Evolutionary conservation across 1,139 yeast species (phyloP), one percentile per base, ranked within the genome.

Genomic region (Arxiozyma heterogenica): DNA sequence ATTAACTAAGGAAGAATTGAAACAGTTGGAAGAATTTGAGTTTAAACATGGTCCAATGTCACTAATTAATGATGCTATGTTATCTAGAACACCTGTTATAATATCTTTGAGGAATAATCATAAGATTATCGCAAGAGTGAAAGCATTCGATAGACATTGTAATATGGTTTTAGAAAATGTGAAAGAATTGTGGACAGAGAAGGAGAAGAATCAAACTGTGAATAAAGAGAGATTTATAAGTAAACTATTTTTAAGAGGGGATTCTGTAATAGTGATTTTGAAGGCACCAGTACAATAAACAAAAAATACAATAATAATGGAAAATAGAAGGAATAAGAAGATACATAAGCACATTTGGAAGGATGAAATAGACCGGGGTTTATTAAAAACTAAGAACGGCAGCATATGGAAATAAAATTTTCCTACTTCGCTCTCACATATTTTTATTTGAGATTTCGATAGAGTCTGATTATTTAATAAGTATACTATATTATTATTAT

Each of bases 101-200:
- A 87, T 93, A 61, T 88, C 96, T 30, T 82, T 96, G 59, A 80
- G 99, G 64, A 93, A 93, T 69, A 91, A 91, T 70, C 96, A 90
- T 66, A 93, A 93, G 70, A 76, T 93, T 49, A 79, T 93, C 34
- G 97, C 93, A 1, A 82, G 87, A 61, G 94, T 93, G 51, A 86
- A 87, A 66, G 98, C 98, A 0, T 94, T 90, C 68, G 99, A 93
- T 68, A 83, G 97, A 65, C 99, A 93, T 70, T 86, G 96, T 58
- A 93, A 93, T 69, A 81, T 93, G 86, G 84, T 93, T 9, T 73
- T 93, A 60, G 97, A 89, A 64, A 89, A 90, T 64, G 98, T 93
- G 46, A 89, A 87, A 67, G 98, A 93, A 67, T 73, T 89, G 63
- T 89, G 96, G 96, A 82, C 87, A 0, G 96, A 89, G 63, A 83